phyloP scores from a whole-genome alignment of 805 yeast species.

The Candida mattraensis region DNA sequence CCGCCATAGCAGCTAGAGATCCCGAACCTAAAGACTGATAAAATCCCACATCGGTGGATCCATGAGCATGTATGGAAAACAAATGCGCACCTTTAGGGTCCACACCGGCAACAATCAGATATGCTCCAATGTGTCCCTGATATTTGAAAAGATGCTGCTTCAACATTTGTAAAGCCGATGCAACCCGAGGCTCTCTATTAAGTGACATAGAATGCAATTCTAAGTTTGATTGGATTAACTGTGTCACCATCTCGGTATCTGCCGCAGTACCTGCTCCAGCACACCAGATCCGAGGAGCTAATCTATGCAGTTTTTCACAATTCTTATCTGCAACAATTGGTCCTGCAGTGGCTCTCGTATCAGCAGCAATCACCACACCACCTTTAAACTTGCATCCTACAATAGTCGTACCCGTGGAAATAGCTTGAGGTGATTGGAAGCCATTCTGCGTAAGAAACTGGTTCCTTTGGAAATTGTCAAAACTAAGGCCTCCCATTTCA shows the following conservation, averaged over 20 bases:
- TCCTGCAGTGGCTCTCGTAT: conserved; percentile 97
- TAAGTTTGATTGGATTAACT: conserved; percentile 83
- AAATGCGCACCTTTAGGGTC: conserved; percentile 96
- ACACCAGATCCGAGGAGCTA: conserved; percentile 95
- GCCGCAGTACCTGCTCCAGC: conserved; percentile 99
- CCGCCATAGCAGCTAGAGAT: conserved; percentile 98
- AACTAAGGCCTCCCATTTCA: conserved; percentile 88
- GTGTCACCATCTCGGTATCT: conserved; percentile 97
- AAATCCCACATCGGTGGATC: conserved; percentile 94
- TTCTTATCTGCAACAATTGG: conserved; percentile 97
- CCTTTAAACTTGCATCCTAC: conserved; percentile 92
- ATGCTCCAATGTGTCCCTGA: conserved; percentile 97
- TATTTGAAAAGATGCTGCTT: conserved; percentile 95
- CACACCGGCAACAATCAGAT: conserved; percentile 95
- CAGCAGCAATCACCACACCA: conserved; percentile 98
- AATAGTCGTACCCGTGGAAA: conserved; percentile 99
- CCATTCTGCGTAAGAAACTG: conserved; percentile 67
- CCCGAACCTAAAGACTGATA: conserved; percentile 95
- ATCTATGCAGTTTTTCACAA: conserved; percentile 90
- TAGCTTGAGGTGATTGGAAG: conserved; percentile 77
- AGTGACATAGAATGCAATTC: conserved; percentile 87
- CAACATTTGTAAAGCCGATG: conserved; percentile 86
- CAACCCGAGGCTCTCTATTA: conserved; percentile 87
- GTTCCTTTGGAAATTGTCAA: conserved; percentile 93
- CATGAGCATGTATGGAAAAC: conserved; percentile 94